Conservation (phyloP, 441 rosid species). For the Geranium incanum region DNA sequence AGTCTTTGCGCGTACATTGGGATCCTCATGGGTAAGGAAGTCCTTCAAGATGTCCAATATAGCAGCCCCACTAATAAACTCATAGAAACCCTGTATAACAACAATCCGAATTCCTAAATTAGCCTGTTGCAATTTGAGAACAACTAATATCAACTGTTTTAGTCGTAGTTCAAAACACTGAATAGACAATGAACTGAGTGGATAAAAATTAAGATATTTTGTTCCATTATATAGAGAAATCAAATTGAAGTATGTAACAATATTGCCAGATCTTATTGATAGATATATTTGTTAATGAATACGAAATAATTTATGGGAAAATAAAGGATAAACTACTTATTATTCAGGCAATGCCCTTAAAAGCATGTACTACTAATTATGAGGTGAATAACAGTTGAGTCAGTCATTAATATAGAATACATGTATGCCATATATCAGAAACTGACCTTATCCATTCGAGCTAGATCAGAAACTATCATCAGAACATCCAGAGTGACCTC, state of each 20-base stretch:
- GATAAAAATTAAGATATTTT: conserved; percentile 7
- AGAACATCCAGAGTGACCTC: conserved; percentile 73
- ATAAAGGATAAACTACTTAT: neutral
- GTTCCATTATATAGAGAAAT: neutral
- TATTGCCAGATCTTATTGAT: neutral
- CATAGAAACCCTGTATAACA: conserved; percentile 71
- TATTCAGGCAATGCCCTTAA: conserved; percentile 1
- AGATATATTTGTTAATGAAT: neutral
- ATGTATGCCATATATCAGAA: conserved; percentile 13
- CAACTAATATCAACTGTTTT: neutral
- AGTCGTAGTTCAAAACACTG: conserved; percentile 4
- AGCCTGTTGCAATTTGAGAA: conserved; percentile 11
- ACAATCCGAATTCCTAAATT: conserved; percentile 12
- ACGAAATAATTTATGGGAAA: neutral
- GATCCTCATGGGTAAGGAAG: conserved; percentile 70
- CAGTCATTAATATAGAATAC: neutral
- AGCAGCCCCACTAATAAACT: conserved; percentile 68
- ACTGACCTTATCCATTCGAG: conserved; percentile 91
- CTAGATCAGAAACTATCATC: conserved; percentile 91
- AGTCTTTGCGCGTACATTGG: conserved; percentile 85
- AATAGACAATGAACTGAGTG: conserved; percentile 5
- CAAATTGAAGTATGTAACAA: neutral
- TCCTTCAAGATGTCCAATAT: conserved; percentile 58
- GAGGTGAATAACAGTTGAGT: neutral
- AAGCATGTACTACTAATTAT: neutral